Evolutionary conservation across 2,329 filamentous ascomycete genomes (phyloP), one percentile per base, ranked within the genome.

Genomic region (Sclerotinia spermophila): DNA sequence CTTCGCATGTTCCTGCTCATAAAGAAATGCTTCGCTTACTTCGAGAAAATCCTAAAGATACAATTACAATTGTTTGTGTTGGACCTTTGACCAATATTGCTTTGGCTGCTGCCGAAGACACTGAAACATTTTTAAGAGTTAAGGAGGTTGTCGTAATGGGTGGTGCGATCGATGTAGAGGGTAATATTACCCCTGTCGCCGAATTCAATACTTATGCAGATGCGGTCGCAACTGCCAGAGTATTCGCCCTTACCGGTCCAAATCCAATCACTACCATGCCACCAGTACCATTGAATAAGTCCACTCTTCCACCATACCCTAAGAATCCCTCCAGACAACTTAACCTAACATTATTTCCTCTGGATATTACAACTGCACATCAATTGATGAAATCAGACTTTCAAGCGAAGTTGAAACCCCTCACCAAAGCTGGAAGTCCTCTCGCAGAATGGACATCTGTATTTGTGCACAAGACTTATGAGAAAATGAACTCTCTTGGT

Each of bases 171-270:
- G 85, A 92, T 71, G 83, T 89, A 59, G 86, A 89, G 66, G 96
- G 96, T 75, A 99, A 99, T 80, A 89, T 92, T 78, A 90, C 89
- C 60, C 95, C 96, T 2, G 87, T 91, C 19, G 93, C 92, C 73
- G 96, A 99, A 80, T 99, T 99, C 86, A 99, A 99, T 83, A 92
- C 91, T 71, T 97, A 93, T 78, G 94, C 96, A 71, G 96, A 99
- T 79, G 85, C 92, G 30, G 86, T 92, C 55, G 92, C 92, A 40
- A 88, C 92, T 0, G 92, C 92, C 17, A 86, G 92, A 21, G 86
- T 96, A 27, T 94, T 90, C 78, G 91, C 92, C 10, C 83, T 96
- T 73, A 94, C 92, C 0, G 93, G 91, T 1, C 87, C 85, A 8
- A 88, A 83, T 45, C 96, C 96, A 0, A 81, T 85, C 17, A 91